These are phyloP conservation scores for Chlorella sp. DNA, from an alignment of 139 green algal genomes.

Conservation along the genomic window DNA sequence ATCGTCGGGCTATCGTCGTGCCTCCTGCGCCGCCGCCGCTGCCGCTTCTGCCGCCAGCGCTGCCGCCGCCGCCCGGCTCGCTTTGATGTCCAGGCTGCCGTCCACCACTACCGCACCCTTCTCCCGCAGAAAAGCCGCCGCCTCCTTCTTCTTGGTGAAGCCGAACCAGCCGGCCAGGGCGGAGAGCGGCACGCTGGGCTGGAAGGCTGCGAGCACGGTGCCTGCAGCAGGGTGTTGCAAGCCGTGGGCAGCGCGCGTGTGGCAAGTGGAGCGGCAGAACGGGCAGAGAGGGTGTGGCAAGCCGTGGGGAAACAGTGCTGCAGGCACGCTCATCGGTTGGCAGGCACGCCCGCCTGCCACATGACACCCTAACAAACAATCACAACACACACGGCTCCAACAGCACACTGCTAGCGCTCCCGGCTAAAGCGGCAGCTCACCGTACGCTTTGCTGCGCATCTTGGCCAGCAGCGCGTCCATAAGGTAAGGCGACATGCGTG, in stretches of 20 bases:
- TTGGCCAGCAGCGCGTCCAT: conserved; percentile 66
- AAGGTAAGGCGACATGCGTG: conserved; percentile 74
- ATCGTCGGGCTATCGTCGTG: too few relatives aligned
- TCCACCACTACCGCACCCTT: conserved; percentile 14
- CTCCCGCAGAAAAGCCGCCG: conserved; percentile 1
- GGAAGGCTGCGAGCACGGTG: conserved; percentile 30
- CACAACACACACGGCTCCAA: too few relatives aligned
- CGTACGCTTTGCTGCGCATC: conserved; percentile 8
- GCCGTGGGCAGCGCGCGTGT: too few relatives aligned
- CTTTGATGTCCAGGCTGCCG: conserved; percentile 34
- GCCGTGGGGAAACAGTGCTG: too few relatives aligned
- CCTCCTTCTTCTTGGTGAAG: conserved; percentile 17
- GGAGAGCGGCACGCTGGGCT: conserved; percentile 6
- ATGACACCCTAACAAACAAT: too few relatives aligned
- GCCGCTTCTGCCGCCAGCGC: conserved; percentile 1
- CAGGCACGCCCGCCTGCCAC: too few relatives aligned
- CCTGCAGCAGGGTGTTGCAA: too few relatives aligned
- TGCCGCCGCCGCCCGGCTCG: not conserved
- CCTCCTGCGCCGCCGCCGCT: not conserved
- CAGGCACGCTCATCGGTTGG: too few relatives aligned
- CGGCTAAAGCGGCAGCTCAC: too few relatives aligned
- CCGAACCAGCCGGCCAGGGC: conserved; percentile 33
- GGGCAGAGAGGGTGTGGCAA: too few relatives aligned
- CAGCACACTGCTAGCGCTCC: too few relatives aligned
- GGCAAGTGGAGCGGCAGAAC: too few relatives aligned